Percentiles rank a stretch among this genome's conserved stretches.
phyloP scores from a whole-genome alignment of 352 stramenopile genomes.

The Pythium angustatum region DNA sequence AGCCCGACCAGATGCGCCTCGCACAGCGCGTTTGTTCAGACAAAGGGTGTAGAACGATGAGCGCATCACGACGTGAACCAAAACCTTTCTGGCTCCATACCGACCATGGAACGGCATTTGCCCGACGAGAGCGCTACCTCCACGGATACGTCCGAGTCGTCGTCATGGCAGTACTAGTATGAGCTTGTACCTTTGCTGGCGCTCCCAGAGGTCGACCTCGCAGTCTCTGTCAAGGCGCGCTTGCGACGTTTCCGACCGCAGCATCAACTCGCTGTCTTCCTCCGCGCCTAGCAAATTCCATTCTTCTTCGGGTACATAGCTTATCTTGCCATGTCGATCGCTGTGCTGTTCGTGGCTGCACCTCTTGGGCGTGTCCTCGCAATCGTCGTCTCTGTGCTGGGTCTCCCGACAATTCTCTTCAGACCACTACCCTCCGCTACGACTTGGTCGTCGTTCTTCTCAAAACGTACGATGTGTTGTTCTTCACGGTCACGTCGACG shows the following conservation, averaged over 20 bases:
- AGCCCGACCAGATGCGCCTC: no score
- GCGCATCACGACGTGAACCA: no score
- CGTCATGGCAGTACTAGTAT: background rate
- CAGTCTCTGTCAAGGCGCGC: background rate
- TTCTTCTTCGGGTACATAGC: background rate
- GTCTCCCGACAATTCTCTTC: background rate
- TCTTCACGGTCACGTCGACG: conserved; percentile 31
- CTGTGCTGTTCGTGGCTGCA: background rate
- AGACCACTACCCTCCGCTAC: conserved; percentile 31
- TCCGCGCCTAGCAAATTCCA: background rate
- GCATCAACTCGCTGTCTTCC: background rate
- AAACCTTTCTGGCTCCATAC: no score
- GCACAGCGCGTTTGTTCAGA: no score
- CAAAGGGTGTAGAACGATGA: no score
- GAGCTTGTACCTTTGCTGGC: background rate
- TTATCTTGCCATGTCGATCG: background rate
- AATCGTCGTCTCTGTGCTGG: background rate
- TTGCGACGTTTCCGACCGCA: background rate
- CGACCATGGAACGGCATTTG: no score
- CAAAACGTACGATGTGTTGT: conserved; percentile 48
- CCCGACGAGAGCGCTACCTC: no score
- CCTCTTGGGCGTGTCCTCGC: conserved; percentile 9
- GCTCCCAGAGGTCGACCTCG: background rate
- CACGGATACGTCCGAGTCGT: background rate
- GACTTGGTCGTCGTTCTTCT: conserved; percentile 37